Evolutionary conservation across 495 filamentous ascomycete species (phyloP).

Genomic region (Bathelium albidoporum): DNA sequence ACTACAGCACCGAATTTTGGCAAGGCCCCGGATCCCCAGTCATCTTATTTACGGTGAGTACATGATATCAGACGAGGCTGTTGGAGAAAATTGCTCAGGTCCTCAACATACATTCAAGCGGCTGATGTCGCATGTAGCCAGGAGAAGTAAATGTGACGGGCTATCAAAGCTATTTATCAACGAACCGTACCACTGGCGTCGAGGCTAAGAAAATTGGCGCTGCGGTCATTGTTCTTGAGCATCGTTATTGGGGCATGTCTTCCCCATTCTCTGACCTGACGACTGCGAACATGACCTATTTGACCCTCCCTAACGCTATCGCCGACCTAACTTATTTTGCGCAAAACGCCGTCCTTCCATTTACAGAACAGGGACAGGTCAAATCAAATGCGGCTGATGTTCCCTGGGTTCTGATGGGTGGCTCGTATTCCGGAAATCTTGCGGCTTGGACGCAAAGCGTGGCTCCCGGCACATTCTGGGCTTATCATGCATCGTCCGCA

Average conservation of each 20-base stretch:
- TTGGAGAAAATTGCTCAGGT: neutral
- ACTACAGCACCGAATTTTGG: constrained; percentile 42
- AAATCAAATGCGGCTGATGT: constrained; percentile 45
- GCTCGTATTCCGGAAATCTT: constrained; percentile 56
- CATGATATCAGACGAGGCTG: constrained; percentile 31
- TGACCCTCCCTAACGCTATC: constrained; percentile 54
- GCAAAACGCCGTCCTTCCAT: constrained; percentile 45
- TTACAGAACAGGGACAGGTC: constrained; percentile 36
- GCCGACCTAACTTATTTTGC: constrained; percentile 55
- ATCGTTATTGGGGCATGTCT: constrained; percentile 53
- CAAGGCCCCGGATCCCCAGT: constrained; percentile 46
- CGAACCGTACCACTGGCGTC: constrained; percentile 40
- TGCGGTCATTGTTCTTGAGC: constrained; percentile 49
- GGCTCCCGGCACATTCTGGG: constrained; percentile 57
- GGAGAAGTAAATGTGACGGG: constrained; percentile 45
- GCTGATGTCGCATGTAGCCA: constrained; percentile 21
- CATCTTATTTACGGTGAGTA: constrained; percentile 38
- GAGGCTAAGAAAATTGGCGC: constrained; percentile 45
- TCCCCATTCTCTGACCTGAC: constrained; percentile 48
- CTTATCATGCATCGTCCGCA: constrained; percentile 53
- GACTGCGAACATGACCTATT: constrained; percentile 46
- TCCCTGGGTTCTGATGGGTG: constrained; percentile 55
- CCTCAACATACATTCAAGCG: neutral
- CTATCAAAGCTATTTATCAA: constrained; percentile 43
- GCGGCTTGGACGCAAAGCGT: constrained; percentile 51